Evolutionary conservation across 345 rosid genomes (phyloP), one percentile per base, ranked within the genome.

Genomic region (Nasturtium officinale): DNA sequence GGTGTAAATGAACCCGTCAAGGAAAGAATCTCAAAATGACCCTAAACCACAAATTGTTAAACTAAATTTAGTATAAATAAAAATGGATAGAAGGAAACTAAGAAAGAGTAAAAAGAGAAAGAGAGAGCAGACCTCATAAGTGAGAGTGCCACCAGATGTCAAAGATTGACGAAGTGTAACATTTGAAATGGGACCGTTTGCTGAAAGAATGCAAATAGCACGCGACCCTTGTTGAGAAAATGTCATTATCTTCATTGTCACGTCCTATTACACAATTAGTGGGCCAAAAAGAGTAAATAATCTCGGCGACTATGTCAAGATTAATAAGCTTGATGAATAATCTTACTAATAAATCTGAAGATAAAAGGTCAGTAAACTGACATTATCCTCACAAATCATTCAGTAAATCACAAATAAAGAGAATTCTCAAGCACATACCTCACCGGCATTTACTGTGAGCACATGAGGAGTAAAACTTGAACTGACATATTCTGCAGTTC

Each of bases 11-110:
- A 96, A 42, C 98, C 98, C 43, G 92, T 87, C 80, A 96, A 77
- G n/a, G 97, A 90, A 50, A 96, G 95, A 73, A 96, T 96, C 88
- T 96, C 98, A 74, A 90, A 96, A 21, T 89, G 91, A 51, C 99
- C 99, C 98, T 96, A 55, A 28, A 28, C 74, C 38, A 75, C 11
- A 55, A 20, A 16, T 40, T 16, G 56, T 35, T n/a, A 5, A 32
- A 43, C 45, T 26, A 23, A 52, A 11, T 11, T 59, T 43, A 68
- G 73, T 60, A 9, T 18, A 59, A 57, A 8, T 15, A 15, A 16
- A 5, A 46, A 56, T 21, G 26, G 3, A 4, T 64, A 2, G 10
- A 60, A 52, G 1, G 18, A 18, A 67, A n/a, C 26, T 21, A 29
- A 70, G 3, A 52, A 25, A 52, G 46, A 54, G 35, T 29, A 13